phyloP scores from a whole-genome alignment of 176 grass and related monocot genomes.

The Melocanna baccifera region DNA sequence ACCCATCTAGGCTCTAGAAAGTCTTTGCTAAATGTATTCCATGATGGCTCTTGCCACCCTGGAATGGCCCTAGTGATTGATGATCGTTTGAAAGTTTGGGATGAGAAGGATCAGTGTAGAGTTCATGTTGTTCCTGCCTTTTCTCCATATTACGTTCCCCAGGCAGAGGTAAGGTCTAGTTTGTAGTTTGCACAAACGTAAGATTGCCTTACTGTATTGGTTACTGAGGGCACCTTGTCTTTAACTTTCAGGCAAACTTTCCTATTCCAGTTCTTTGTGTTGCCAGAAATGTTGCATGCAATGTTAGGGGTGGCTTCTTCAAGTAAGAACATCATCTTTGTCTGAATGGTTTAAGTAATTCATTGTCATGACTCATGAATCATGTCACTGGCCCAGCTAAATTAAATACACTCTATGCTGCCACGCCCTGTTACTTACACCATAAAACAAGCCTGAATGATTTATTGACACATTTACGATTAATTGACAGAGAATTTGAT shows the following conservation, averaged over 20 bases:
- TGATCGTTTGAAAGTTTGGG: conserved; percentile 83
- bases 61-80: conserved; percentile 80
- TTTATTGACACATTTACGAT: conserved; percentile 8
- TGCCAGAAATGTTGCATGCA: conserved; percentile 88
- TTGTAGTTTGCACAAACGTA: conserved; percentile 22
- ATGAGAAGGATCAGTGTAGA: conserved; percentile 69
- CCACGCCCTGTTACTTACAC: conserved; percentile 12
- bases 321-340: conserved; percentile 53
- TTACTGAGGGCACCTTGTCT: conserved; percentile 26
- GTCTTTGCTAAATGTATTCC: conserved; percentile 74
- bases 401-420: conserved; percentile 1
- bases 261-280: conserved; percentile 64
- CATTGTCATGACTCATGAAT: not conserved
- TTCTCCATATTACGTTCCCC: conserved; percentile 74
- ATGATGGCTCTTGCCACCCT: conserved; percentile 66
- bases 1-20: conserved; percentile 51
- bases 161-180: conserved; percentile 58
- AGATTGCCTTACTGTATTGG: conserved; percentile 19
- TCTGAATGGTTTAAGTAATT: conserved; percentile 11
- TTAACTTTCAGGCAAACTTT: conserved; percentile 49
- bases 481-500: conserved; percentile 67
- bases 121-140: conserved; percentile 85
- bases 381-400: not conserved
- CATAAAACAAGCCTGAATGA: conserved; percentile 4
- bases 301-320: conserved; percentile 78